Evolutionary conservation across 1,284 basidiomycete genomes (phyloP).

Genomic region (Puccinia hordei): DNA sequence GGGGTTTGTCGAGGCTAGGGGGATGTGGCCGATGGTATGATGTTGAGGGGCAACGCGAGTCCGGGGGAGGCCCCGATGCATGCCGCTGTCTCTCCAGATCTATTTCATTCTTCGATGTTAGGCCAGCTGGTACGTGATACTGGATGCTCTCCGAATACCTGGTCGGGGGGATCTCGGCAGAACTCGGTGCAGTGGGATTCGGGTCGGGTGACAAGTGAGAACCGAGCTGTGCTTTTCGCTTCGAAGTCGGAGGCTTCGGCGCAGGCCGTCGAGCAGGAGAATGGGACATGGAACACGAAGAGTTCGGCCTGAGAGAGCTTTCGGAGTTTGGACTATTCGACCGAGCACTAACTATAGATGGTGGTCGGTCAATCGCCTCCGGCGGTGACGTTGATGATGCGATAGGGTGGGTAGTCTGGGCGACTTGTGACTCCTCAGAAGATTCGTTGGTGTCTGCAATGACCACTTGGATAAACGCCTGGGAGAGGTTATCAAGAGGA

Average conservation of each 20-base stretch:
- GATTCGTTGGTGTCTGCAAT: not conserved
- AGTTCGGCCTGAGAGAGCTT: not conserved
- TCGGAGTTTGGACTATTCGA: conserved; percentile 36
- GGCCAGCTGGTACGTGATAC: not conserved
- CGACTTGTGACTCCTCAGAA: not conserved
- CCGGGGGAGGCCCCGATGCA: not conserved
- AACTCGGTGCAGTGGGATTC: not conserved
- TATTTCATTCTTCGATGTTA: too few relatives aligned
- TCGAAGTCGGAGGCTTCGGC: conserved; percentile 23
- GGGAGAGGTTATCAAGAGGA: not conserved
- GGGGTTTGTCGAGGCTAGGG: not conserved
- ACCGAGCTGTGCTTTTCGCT: conserved; percentile 6
- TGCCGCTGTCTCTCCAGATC: not conserved
- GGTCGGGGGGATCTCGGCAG: not conserved
- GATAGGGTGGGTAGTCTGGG: not conserved
- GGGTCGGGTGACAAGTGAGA: not conserved
- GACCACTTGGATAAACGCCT: conserved; percentile 1
- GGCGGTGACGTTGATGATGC: not conserved
- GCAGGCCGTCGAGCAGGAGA: conserved; percentile 38
- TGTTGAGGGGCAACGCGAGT: not conserved
- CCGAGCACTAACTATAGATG: conserved; percentile 16
- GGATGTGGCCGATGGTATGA: not conserved
- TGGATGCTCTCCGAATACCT: not conserved
- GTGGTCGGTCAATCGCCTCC: not conserved
- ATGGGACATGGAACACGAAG: conserved; percentile 33